These are phyloP conservation scores for Raphanus hybrid DNA, from an alignment of 441 rosid species.

Conservation along the genomic window DNA sequence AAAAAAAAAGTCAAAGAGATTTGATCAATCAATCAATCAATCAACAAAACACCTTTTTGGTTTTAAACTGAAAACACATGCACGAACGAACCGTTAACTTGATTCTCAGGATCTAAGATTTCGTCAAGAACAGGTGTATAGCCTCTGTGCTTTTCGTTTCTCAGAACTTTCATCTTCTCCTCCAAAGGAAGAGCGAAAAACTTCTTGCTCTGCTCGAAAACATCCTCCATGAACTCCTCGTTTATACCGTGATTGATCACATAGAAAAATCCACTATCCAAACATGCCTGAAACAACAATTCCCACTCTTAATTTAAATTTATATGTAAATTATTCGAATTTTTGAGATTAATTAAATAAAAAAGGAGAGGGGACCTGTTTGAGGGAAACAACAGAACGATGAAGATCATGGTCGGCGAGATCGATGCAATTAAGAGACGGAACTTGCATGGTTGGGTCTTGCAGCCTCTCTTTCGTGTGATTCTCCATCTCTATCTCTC, in stretches of 20 bases:
- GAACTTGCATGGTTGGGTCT: conserved; percentile 43
- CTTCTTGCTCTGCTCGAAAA: conserved; percentile 69
- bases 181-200: conserved; percentile 62
- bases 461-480: background rate
- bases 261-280: conserved; percentile 90
- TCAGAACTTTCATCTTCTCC: conserved; percentile 80
- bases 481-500: conserved; percentile 28
- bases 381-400: conserved; percentile 62
- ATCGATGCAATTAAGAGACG: conserved; percentile 77
- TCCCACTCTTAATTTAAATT: background rate
- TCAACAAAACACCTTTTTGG: background rate
- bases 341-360: background rate
- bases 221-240: conserved; percentile 73
- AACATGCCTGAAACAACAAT: conserved; percentile 60
- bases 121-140: conserved; percentile 24
- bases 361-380: conserved; percentile 53
- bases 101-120: conserved; percentile 20
- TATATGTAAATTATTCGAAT: conserved; percentile 16
- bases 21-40: background rate
- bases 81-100: conserved; percentile 13
- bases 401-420: conserved; percentile 57
- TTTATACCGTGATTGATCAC: conserved; percentile 83
- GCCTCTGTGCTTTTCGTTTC: conserved; percentile 11
- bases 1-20: background rate
- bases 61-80: background rate